Evolutionary conservation across 345 rosid species (phyloP).

Genomic region (Combretum micranthum): DNA sequence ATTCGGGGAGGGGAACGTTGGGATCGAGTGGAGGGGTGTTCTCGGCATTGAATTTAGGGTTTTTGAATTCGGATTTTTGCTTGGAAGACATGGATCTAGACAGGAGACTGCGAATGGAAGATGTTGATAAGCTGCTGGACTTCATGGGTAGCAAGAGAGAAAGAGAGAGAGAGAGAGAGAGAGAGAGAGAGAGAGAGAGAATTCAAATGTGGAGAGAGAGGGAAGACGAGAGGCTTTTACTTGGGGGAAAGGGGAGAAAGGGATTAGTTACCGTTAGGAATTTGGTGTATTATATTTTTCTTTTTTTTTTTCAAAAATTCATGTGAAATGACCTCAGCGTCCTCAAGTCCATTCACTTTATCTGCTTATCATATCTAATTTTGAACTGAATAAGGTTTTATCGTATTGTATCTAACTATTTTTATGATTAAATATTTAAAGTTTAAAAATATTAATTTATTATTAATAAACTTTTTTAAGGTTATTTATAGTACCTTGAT

Average conservation of each 20-base stretch:
- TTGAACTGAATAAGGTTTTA: no score
- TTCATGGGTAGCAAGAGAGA: not conserved
- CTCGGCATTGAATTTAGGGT: conserved; percentile 33
- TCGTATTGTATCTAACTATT: no score
- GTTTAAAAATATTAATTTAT: no score
- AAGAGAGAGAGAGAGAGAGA: conserved; percentile 3
- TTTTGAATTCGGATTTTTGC: conserved; percentile 20
- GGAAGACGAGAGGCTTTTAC: conserved; percentile 14
- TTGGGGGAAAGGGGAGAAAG: conserved; percentile 10
- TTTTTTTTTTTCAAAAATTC: no score
- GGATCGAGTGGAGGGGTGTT: conserved; percentile 67
- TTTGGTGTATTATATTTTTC: not conserved
- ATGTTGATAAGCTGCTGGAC: conserved; percentile 33
- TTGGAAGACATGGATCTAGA: conserved; percentile 56
- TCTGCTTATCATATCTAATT: no score
- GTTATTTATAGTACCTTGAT: no score
- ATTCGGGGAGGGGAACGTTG: conserved; percentile 31
- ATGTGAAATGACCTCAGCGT: no score
- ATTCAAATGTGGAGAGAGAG: conserved; percentile 14
- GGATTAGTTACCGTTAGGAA: conserved; percentile 39
- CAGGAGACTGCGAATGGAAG: conserved; percentile 60
- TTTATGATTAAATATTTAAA: no score
- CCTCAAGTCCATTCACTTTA: no score
- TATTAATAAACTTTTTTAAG: no score
- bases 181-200: conserved; percentile 17